These are phyloP conservation scores for Monilinia polystroma DNA, from an alignment of 2,329 filamentous ascomycete species.

Conservation along the genomic window DNA sequence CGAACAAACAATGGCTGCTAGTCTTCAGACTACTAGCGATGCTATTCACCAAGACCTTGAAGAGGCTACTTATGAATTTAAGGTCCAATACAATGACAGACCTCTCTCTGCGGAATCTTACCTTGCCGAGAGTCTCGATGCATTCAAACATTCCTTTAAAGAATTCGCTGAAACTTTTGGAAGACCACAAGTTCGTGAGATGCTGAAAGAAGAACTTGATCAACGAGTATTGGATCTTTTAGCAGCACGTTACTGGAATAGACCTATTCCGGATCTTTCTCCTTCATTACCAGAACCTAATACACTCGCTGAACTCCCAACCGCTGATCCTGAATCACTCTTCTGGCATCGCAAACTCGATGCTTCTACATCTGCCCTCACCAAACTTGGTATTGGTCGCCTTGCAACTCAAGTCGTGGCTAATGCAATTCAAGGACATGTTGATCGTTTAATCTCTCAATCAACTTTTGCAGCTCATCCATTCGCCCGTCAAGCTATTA, in stretches of 20 bases:
- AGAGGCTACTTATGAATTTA: constrained; percentile 97
- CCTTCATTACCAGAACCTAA: constrained; percentile 66
- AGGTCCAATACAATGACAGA: constrained; percentile 98
- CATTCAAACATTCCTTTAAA: constrained; percentile 98
- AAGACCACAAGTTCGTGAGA: constrained; percentile 79
- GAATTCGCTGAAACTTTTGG: constrained; percentile 89
- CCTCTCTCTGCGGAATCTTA: constrained; percentile 95
- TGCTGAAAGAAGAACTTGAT: constrained; percentile 89
- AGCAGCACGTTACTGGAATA: constrained; percentile 96
- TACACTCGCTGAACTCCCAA: constrained; percentile 74
- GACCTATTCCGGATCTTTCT: constrained; percentile 81
- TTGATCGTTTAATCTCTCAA: constrained; percentile 73
- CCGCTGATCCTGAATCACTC: constrained; percentile 77
- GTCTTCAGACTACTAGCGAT: constrained; percentile 83
- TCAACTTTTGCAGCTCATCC: constrained; percentile 90
- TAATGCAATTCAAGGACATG: constrained; percentile 78
- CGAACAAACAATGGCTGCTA: constrained; percentile 95
- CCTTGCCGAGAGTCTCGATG: constrained; percentile 88
- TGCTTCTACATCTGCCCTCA: constrained; percentile 83
- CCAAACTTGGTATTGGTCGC: constrained; percentile 89
- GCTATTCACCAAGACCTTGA: constrained; percentile 93
- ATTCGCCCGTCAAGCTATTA: constrained; percentile 89
- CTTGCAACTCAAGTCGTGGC: constrained; percentile 90
- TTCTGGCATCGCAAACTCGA: constrained; percentile 96
- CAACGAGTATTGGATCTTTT: constrained; percentile 92